phyloP scores from a whole-genome alignment of 2,329 filamentous ascomycete genomes.

The Cladobotryum protrusum region DNA sequence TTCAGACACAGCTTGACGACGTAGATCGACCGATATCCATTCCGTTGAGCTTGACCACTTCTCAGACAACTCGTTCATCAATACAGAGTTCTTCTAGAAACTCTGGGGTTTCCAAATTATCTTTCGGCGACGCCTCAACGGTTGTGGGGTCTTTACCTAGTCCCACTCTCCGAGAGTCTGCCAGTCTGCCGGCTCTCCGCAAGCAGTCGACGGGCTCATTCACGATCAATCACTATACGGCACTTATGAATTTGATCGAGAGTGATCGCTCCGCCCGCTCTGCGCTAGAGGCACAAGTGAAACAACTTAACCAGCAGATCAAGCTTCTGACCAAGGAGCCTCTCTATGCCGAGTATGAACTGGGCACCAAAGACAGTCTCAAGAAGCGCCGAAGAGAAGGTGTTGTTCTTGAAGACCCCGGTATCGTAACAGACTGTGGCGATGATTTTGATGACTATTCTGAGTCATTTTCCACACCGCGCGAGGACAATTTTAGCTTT shows the following conservation, averaged over 20 bases:
- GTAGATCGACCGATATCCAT: constrained; percentile 20
- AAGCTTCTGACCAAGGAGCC: constrained; percentile 37
- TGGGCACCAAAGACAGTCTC: background rate
- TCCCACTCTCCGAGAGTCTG: constrained; percentile 40
- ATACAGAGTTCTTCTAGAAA: constrained; percentile 29
- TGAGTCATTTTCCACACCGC: constrained; percentile 47
- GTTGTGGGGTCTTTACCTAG: constrained; percentile 37
- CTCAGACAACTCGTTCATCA: constrained; percentile 10
- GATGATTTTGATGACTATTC: constrained; percentile 36
- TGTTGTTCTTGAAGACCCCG: constrained; percentile 28
- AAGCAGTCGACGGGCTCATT: constrained; percentile 27
- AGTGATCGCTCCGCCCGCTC: constrained; percentile 51
- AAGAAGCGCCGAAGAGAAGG: background rate
- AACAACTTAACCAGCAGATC: constrained; percentile 44
- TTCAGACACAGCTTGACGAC: constrained; percentile 26
- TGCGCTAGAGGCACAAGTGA: constrained; percentile 51
- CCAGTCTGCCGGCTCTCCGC: constrained; percentile 38
- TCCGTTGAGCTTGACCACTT: constrained; percentile 13
- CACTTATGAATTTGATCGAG: constrained; percentile 47
- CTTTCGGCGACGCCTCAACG: constrained; percentile 41
- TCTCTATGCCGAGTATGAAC: constrained; percentile 16
- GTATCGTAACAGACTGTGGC: constrained; percentile 29
- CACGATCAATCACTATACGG: constrained; percentile 42
- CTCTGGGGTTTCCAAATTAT: constrained; percentile 37
- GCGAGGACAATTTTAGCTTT: constrained; percentile 33